Percentiles rank a stretch among this genome's conserved stretches.
These are phyloP conservation scores for Arthrobotrys sinensis DNA, from an alignment of 2,329 filamentous ascomycete species.

Conservation along the genomic window DNA sequence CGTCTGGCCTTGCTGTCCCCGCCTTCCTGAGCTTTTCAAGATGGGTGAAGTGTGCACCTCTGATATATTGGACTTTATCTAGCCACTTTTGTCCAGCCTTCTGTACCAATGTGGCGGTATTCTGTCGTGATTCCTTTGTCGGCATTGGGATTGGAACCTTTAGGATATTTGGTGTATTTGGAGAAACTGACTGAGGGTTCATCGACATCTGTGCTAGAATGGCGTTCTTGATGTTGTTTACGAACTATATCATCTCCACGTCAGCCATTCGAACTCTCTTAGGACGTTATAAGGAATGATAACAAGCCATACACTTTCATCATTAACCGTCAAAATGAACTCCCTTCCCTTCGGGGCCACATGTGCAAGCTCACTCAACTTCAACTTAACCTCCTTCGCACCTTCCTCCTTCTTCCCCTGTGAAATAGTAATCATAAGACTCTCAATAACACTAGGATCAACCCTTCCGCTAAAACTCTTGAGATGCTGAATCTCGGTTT, in stretches of 20 bases:
- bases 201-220: conserved; percentile 51
- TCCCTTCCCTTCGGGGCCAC: conserved; percentile 56
- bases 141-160: conserved; percentile 58
- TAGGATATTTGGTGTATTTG: conserved; percentile 51
- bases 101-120: conserved; percentile 42
- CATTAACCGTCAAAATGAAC: conserved; percentile 58
- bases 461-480: conserved; percentile 56
- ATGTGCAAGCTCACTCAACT: conserved; percentile 49
- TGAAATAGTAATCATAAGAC: conserved; percentile 43
- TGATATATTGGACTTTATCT: conserved; percentile 49
- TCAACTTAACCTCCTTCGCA: conserved; percentile 42
- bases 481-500: conserved; percentile 39
- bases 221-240: conserved; percentile 56
- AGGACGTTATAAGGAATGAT: background rate
- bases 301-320: conserved; percentile 46
- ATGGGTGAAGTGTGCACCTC: conserved; percentile 51
- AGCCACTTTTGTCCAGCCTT: conserved; percentile 54
- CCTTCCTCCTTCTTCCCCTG: conserved; percentile 50
- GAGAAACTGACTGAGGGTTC: conserved; percentile 56
- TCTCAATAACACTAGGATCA: conserved; percentile 54
- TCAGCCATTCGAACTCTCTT: conserved; percentile 1
- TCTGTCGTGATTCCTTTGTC: conserved; percentile 49
- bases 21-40: conserved; percentile 47
- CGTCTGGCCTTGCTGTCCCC: conserved; percentile 37
- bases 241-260: conserved; percentile 29